Evolutionary conservation across 208 protist genomes (phyloP).

Genomic region (Leishmania amazonensis): DNA sequence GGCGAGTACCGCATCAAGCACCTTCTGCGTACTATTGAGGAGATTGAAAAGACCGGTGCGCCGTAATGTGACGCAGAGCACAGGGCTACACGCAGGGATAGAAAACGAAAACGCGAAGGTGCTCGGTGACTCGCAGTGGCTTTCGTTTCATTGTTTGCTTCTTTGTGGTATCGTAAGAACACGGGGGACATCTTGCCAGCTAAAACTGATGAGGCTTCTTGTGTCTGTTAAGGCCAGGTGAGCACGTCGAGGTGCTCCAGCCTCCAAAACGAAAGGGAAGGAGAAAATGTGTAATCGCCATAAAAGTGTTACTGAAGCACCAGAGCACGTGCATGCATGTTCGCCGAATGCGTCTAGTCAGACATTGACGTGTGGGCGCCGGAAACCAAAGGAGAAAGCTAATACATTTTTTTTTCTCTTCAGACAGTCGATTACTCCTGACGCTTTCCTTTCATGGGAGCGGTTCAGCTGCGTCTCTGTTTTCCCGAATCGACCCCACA

Average conservation of each 20-base stretch:
- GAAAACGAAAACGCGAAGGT: not conserved
- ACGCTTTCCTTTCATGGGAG: not conserved
- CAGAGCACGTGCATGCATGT: not conserved
- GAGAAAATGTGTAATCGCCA: not conserved
- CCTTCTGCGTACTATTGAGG: slow-evolving; percentile 80
- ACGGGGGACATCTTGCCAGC: no score
- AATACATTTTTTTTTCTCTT: not conserved
- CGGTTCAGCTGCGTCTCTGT: not conserved
- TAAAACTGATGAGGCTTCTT: not conserved
- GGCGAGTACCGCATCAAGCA: slow-evolving; percentile 87
- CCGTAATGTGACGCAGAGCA: not conserved
- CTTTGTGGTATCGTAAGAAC: not conserved
- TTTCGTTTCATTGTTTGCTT: not conserved
- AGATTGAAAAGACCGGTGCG: slow-evolving; percentile 41
- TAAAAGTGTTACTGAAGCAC: not conserved
- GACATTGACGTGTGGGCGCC: not conserved
- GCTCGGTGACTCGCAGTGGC: not conserved
- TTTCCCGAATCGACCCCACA: not conserved
- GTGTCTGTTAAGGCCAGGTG: not conserved
- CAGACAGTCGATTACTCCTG: not conserved
- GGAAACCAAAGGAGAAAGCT: not conserved
- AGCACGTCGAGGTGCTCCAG: not conserved
- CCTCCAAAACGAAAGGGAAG: not conserved
- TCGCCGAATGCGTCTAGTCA: not conserved
- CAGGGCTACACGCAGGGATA: not conserved